phyloP scores from a whole-genome alignment of 345 rosid genomes.

The Crucihimalaya himalaica region DNA sequence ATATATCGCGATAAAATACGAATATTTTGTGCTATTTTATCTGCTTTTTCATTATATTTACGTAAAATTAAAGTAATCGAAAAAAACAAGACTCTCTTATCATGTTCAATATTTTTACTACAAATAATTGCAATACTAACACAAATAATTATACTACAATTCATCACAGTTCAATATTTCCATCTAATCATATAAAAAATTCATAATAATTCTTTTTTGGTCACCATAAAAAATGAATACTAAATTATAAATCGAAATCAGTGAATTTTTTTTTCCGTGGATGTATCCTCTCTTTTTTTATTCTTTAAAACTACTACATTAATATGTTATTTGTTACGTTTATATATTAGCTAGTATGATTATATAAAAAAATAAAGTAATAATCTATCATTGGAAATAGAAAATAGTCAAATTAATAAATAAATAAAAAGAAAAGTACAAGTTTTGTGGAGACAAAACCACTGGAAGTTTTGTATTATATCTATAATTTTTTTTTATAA shows the following conservation, averaged over 20 bases:
- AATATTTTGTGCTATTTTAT: too few relatives aligned
- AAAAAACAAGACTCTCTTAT: too few relatives aligned
- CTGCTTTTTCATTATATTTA: too few relatives aligned
- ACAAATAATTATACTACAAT: background rate
- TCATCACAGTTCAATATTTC: background rate
- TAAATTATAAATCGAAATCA: background rate
- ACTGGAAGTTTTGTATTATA: background rate
- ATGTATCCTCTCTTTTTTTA: background rate
- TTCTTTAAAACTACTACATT: background rate
- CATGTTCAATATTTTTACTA: too few relatives aligned
- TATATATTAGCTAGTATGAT: background rate
- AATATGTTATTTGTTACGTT: background rate
- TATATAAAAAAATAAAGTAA: background rate
- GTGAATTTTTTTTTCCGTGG: background rate
- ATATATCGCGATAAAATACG: too few relatives aligned
- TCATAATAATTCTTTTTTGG: background rate
- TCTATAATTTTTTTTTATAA: too few relatives aligned
- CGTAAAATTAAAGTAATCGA: too few relatives aligned
- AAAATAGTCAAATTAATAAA: too few relatives aligned
- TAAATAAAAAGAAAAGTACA: background rate
- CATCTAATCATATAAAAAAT: background rate
- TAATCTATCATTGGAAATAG: background rate
- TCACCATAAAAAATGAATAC: too few relatives aligned
- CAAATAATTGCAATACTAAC: background rate
- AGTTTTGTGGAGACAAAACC: too few relatives aligned